Evolutionary conservation across 495 filamentous ascomycete genomes (phyloP), one percentile per base, ranked within the genome.

Genomic region (Lindgomyces ingoldianus): DNA sequence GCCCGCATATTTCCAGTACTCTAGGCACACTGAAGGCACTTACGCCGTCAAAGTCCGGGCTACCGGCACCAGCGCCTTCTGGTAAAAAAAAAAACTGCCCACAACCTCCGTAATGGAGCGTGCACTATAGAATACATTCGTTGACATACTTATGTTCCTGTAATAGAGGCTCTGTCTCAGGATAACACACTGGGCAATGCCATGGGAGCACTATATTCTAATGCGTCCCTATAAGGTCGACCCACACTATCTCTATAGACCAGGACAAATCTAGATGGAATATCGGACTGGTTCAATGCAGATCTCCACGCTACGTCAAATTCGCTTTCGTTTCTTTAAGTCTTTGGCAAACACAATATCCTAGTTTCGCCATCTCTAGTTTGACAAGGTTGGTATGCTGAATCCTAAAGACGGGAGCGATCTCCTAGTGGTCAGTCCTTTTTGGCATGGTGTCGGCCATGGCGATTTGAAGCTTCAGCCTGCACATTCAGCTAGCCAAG

Each of bases 201-300:
- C 14, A 59, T 65, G n/a, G 55, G 46, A 0, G 55, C 55, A 3
- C 62, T 65, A 60, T 42, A 65, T 60, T 24, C 21, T 65, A 19
- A 65, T 65, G 62, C 21, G 24, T 14, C 10, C 26, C 14, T 53
- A 27, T 26, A 14, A 53, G 58, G 58, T 62, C 11, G n/a, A 22
- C 10, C 18, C 21, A 19, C 14, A 3, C 41, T 60, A 11, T 10
- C 25, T 6, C 6, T 9, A 12, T 19, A 14, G 16, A 12, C 33
- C 18, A 55, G n/a, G 41, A 11, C 4, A 21, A 27, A 46, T 36
- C n/a, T 8, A 3, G 4, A 45, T 46, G 26, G 6, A 18, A 14
- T 8, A 8, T 52, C 48, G 10, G 12, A 6, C 4, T 6, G 8
- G 54, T 2, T 26, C 3, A 21, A 8, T 22, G 16, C 14, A 44